phyloP scores from a whole-genome alignment of 345 rosid species.

The Angophora floribunda region DNA sequence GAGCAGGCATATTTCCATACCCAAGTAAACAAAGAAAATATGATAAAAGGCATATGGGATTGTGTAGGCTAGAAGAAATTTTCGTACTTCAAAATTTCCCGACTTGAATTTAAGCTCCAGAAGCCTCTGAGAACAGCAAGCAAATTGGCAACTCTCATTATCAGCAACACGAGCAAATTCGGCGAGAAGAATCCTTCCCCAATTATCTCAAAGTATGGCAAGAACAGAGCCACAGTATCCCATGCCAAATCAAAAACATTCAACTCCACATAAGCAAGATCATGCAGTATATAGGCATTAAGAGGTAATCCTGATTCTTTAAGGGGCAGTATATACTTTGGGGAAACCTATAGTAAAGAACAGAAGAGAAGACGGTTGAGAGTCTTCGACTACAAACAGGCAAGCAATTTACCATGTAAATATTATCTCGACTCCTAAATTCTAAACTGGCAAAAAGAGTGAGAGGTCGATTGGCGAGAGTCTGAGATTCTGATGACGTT shows the following conservation, averaged over 20 bases:
- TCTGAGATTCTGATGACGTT: background rate
- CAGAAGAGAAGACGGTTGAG: background rate
- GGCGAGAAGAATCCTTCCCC: conserved; percentile 52
- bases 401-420: background rate
- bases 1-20: conserved; percentile 52
- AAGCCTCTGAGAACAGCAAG: conserved; percentile 75
- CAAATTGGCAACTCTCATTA: conserved; percentile 85
- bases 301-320: conserved; percentile 66
- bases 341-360: conserved; percentile 43
- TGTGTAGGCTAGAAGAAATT: background rate
- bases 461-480: background rate
- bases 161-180: conserved; percentile 86
- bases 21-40: conserved; percentile 9
- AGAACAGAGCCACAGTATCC: conserved; percentile 60
- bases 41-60: background rate
- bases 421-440: background rate
- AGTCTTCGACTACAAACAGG: background rate
- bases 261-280: conserved; percentile 81
- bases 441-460: background rate
- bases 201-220: conserved; percentile 41
- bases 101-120: conserved; percentile 77
- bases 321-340: conserved; percentile 58
- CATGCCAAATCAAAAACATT: conserved; percentile 94
- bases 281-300: conserved; percentile 83
- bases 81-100: background rate